These are phyloP conservation scores for Boletus reticuloceps DNA, from an alignment of 768 basidiomycete species.

Conservation along the genomic window DNA sequence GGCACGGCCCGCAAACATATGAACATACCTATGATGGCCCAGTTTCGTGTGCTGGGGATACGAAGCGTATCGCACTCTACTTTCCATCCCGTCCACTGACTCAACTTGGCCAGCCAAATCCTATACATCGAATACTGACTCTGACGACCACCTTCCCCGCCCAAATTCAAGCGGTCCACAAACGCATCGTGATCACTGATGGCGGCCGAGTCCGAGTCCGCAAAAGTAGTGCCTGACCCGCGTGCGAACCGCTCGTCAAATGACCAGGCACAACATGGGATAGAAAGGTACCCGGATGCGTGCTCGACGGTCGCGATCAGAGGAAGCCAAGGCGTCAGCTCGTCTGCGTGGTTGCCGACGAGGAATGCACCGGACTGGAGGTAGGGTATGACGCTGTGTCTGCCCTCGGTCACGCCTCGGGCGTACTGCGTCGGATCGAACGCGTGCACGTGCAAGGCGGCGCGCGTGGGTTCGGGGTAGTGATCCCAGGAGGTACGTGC, in stretches of 20 bases:
- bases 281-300: conserved; percentile 70
- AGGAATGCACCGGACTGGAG: conserved; percentile 60
- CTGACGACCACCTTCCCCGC: conserved; percentile 55
- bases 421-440: conserved; percentile 54
- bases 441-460: conserved; percentile 60
- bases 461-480: conserved; percentile 65
- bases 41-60: conserved; percentile 92
- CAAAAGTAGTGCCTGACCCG: conserved; percentile 32
- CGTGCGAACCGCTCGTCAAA: conserved; percentile 69
- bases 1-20: neutral
- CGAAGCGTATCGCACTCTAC: conserved; percentile 83
- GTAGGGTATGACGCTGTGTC: conserved; percentile 17
- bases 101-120: conserved; percentile 79
- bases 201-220: conserved; percentile 1
- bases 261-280: conserved; percentile 90
- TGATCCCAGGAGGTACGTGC: conserved; percentile 80
- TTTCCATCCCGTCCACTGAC: conserved; percentile 76
- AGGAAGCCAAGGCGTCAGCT: conserved; percentile 93
- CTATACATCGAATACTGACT: conserved; percentile 82
- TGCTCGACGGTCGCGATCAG: conserved; percentile 63
- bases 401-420: neutral
- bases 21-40: conserved; percentile 81
- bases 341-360: conserved; percentile 95
- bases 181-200: conserved; percentile 36
- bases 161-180: conserved; percentile 51